Evolutionary conservation across 2,329 filamentous ascomycete species (phyloP).

Genomic region (Neophaeococcomyces aloes): DNA sequence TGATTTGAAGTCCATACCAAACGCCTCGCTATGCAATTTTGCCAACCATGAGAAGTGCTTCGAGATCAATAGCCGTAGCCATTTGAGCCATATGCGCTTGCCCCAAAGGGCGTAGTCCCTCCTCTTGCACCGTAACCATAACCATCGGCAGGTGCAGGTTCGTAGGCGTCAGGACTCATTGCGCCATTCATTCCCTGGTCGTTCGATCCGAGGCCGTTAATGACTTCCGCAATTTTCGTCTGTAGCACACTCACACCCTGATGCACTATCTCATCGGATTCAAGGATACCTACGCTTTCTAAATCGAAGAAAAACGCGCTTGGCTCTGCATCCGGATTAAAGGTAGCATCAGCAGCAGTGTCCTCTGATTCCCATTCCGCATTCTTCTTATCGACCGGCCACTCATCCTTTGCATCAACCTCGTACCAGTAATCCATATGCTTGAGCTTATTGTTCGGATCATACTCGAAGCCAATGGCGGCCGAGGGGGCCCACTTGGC

Average conservation of each 20-base stretch:
- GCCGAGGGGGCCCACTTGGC: constrained; percentile 93
- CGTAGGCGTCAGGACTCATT: constrained; percentile 45
- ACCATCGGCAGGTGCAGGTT: constrained; percentile 32
- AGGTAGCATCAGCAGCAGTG: constrained; percentile 73
- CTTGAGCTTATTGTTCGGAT: constrained; percentile 88
- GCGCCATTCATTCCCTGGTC: constrained; percentile 30
- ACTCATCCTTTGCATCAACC: constrained; percentile 68
- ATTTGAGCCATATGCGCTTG: constrained; percentile 50
- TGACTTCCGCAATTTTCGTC: constrained; percentile 74
- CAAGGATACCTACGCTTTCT: constrained; percentile 76
- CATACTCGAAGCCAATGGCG: constrained; percentile 94
- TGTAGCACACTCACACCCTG: constrained; percentile 82
- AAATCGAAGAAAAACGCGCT: constrained; percentile 86
- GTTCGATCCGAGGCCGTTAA: constrained; percentile 46
- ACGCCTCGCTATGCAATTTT: constrained; percentile 7
- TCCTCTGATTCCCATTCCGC: constrained; percentile 67
- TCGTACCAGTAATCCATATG: constrained; percentile 96
- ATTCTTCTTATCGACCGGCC: constrained; percentile 48
- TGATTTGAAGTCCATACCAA: not conserved
- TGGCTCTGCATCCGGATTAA: constrained; percentile 82
- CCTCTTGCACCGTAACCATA: constrained; percentile 50
- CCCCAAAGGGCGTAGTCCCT: constrained; percentile 47
- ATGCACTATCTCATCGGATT: constrained; percentile 80
- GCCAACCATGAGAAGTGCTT: not conserved
- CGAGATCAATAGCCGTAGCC: constrained; percentile 24